A percentile compares a stretch with the other conserved stretches of the same genome.
Conservation (phyloP, 1,284 basidiomycete genomes). For the Melampsora americana region DNA sequence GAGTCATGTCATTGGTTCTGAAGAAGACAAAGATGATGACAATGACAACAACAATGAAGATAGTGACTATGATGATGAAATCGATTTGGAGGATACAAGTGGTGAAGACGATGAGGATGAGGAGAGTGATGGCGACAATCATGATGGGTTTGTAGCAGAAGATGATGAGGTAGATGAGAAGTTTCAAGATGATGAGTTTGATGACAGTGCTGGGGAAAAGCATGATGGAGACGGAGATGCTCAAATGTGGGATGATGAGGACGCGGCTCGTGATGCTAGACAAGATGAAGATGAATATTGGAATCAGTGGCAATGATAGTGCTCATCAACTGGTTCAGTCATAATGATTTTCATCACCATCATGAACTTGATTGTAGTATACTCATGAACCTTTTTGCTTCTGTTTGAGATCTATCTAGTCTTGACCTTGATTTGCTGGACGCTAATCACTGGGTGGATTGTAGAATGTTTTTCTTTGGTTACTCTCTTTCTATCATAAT, state of each 20-base stretch:
- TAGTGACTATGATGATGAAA: not conserved
- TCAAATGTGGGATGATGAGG: not conserved
- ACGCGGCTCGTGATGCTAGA: not conserved
- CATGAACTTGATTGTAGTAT: too few species aligned
- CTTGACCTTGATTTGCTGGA: too few species aligned
- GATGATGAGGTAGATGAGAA: not conserved
- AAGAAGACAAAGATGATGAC: not conserved
- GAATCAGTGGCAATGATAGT: slow-evolving; percentile 1
- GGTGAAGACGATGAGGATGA: not conserved
- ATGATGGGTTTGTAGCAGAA: not conserved
- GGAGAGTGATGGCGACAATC: not conserved
- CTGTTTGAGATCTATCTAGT: not conserved
- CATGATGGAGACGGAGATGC: not conserved
- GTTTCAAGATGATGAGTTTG: not conserved
- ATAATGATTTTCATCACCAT: not conserved
- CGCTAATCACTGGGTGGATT: too few species aligned
- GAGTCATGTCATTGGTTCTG: not conserved
- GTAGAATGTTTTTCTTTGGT: too few species aligned
- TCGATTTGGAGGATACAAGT: not conserved
- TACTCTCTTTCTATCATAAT: too few species aligned
- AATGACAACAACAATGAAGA: not conserved
- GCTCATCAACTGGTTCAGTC: not conserved
- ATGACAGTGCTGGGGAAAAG: not conserved
- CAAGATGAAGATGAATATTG: not conserved
- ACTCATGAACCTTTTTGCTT: not conserved